Base-by-base conservation (phyloP, 2,329 filamentous ascomycete genomes). In the Corynespora cassiicola region DNA sequence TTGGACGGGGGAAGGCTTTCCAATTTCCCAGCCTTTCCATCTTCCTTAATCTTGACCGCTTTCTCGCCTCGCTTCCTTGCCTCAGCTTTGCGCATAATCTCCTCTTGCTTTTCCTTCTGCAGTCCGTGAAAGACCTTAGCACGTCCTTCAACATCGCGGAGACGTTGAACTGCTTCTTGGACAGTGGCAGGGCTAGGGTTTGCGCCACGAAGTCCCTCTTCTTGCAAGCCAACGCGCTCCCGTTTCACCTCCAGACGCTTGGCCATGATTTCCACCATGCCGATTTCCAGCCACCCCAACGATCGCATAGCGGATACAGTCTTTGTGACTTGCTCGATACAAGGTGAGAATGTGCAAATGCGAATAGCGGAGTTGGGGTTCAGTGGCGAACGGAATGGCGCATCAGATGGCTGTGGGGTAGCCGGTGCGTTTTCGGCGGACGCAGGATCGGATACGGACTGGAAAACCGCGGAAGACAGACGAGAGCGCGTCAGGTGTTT, bases 311-410 rank as follows among this genome's bases (percentile, higher is more conserved):
- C 81, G 8, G 88, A 86, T 36, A 96, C 85, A 0, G 94, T 97
- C 39, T 85, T 82, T 36, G 87, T 90, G 15, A 95, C 92, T 73
- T 99, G 94, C 70, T 99, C 94, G 51, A 99, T 95, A 69, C 94
- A 99, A 0, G 94, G 94, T 1, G 88, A 95, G 72, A 99, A 99
- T 1, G 90, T 95, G 74, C 94, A 99, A 37, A 99, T 80, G 61
- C 94, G 80, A 2, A 86, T 82, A 5, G 86, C 79, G 26, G 81
- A 78, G n/a, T 78, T 77, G 0, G 88, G 84, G 52, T 94, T 85
- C 8, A 97, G 76, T 0, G 81, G 77, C 1, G 79, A 78, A 24
- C 51, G 54, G 42, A 66, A 66, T 16, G 58, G 51, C 6, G 47
- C 8, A 4, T 40, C 26, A 7, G 38, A 29, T 26, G 35, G 42